A percentile compares a stretch with the other conserved stretches of the same genome.
Evolutionary conservation across 108 stramenopile genomes (phyloP).

Genomic region (Skeletonema marinoi): DNA sequence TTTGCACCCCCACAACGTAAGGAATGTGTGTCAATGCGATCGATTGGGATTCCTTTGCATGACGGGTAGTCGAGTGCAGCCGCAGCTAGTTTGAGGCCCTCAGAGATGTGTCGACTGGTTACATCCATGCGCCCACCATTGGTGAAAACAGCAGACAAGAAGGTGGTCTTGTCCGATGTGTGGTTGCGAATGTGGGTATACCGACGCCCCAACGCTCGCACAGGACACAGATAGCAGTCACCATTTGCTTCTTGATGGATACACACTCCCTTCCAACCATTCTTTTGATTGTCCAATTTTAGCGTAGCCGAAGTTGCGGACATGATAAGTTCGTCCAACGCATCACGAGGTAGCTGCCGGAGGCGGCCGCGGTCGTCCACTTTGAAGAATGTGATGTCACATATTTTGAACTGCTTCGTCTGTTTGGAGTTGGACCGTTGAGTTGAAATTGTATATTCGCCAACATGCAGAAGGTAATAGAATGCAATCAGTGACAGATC

Average conservation of each 20-base stretch:
- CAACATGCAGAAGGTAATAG: constrained; percentile 7
- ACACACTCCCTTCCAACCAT: constrained; percentile 5
- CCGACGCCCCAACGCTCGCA: neutral
- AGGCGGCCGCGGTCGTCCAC: neutral
- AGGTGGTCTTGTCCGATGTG: neutral
- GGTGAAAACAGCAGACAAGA: neutral
- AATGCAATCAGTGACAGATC: neutral
- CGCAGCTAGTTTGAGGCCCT: neutral
- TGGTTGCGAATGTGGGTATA: neutral
- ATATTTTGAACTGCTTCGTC: neutral
- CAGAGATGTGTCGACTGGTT: neutral
- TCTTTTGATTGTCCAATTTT: neutral
- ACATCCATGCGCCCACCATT: neutral
- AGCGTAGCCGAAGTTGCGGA: neutral
- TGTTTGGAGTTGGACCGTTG: neutral
- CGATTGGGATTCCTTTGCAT: constrained; percentile 2
- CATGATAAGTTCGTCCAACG: neutral
- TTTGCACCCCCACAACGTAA: neutral
- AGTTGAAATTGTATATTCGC: constrained; percentile 14
- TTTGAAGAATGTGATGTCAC: neutral
- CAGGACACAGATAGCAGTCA: neutral
- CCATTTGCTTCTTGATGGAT: neutral
- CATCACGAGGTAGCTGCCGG: neutral
- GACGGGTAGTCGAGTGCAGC: neutral
- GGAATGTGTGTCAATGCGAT: neutral